Conservation (phyloP, 352 stramenopile genomes). For the Aphanomyces invadans region DNA sequence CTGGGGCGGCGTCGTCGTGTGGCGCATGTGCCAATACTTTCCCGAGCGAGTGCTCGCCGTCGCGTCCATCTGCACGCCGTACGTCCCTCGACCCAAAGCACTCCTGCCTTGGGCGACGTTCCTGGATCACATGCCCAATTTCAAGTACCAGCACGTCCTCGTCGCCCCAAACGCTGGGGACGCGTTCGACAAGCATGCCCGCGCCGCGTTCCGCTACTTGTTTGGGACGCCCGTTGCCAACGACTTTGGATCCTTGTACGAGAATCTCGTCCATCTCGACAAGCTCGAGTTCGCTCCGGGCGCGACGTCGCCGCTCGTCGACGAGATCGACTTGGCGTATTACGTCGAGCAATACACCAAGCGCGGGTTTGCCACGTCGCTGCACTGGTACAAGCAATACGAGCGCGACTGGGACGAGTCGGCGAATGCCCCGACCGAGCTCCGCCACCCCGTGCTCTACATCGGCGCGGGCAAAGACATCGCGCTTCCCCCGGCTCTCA, state of each 20-base stretch:
- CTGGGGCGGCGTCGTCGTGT: slow-evolving; percentile 58
- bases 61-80: slow-evolving; percentile 59
- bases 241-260: not conserved
- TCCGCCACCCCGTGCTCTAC: slow-evolving; percentile 39
- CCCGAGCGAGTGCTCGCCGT: slow-evolving; percentile 48
- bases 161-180: slow-evolving; percentile 39
- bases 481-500: slow-evolving; percentile 41
- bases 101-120: slow-evolving; percentile 39
- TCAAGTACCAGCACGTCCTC: slow-evolving; percentile 58
- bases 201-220: slow-evolving; percentile 33
- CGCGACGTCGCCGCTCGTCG: slow-evolving; percentile 30
- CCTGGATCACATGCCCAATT: slow-evolving; percentile 42
- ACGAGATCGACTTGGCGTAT: slow-evolving; percentile 39
- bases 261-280: too few relatives aligned
- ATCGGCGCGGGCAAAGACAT: slow-evolving; percentile 36
- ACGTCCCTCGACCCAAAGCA: slow-evolving; percentile 36
- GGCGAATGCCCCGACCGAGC: slow-evolving; percentile 4
- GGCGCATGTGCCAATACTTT: slow-evolving; percentile 63
- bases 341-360: slow-evolving; percentile 37
- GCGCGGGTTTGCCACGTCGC: slow-evolving; percentile 34
- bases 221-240: slow-evolving; percentile 8
- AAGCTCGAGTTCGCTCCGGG: not conserved
- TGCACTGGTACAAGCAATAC: slow-evolving; percentile 36
- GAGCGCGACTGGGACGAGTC: slow-evolving; percentile 37
- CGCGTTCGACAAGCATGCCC: slow-evolving; percentile 23